phyloP scores from a whole-genome alignment of 495 filamentous ascomycete species.

The Haplographium delicatum region DNA sequence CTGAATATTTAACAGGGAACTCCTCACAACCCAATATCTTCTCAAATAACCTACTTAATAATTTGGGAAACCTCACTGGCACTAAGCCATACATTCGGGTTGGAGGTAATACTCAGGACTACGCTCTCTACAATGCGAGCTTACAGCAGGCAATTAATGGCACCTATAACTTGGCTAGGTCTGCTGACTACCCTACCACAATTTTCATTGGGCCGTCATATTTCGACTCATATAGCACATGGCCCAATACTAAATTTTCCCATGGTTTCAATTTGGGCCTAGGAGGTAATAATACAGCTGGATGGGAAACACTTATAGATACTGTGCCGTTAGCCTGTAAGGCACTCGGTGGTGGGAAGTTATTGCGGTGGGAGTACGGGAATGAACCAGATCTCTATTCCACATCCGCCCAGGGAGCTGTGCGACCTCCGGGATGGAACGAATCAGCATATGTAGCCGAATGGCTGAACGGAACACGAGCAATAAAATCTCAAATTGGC shows the following conservation, averaged over 20 bases:
- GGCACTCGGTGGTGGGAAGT: conserved; percentile 40
- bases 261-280: conserved; percentile 58
- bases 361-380: conserved; percentile 58
- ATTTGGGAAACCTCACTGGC: conserved; percentile 41
- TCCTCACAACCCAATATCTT: conserved; percentile 47
- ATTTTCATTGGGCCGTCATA: conserved; percentile 56
- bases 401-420: conserved; percentile 45
- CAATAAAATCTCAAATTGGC: conserved; percentile 43
- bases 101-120: conserved; percentile 60
- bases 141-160: conserved; percentile 49
- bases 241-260: conserved; percentile 49
- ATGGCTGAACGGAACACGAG: conserved; percentile 52
- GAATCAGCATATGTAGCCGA: conserved; percentile 55
- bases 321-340: conserved; percentile 57
- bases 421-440: conserved; percentile 48
- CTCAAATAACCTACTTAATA: conserved; percentile 51
- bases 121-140: conserved; percentile 53
- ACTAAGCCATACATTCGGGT: conserved; percentile 54
- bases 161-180: conserved; percentile 42
- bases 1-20: conserved; percentile 37
- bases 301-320: conserved; percentile 46
- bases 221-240: conserved; percentile 62
- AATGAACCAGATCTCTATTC: conserved; percentile 65
- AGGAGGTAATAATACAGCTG: conserved; percentile 48
- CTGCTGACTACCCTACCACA: conserved; percentile 55